Evolutionary conservation across 2,329 filamentous ascomycete species (phyloP).

Genomic region (Rugonectria rugulosa): DNA sequence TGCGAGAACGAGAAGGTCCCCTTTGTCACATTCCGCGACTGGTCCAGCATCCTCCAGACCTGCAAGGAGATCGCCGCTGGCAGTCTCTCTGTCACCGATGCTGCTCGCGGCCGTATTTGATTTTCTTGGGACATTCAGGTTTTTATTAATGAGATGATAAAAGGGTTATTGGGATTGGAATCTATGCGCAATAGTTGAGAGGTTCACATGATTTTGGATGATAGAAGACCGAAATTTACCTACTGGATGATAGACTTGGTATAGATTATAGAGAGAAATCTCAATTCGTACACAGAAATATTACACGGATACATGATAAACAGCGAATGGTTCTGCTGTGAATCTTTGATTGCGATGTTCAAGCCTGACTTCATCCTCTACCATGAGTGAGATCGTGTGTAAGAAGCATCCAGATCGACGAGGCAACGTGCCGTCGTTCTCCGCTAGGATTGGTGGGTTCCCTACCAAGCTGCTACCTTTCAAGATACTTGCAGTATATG

Average conservation of each 20-base stretch:
- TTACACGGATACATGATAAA: background rate
- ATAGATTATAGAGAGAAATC: constrained; percentile 23
- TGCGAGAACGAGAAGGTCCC: constrained; percentile 86
- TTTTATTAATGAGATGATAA: background rate
- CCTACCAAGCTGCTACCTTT: too few species aligned
- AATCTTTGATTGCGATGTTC: too few species aligned
- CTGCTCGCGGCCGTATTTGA: constrained; percentile 60
- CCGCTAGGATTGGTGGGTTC: too few species aligned
- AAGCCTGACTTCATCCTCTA: too few species aligned
- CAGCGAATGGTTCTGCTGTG: too few species aligned
- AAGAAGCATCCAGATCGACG: too few species aligned
- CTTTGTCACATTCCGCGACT: constrained; percentile 88
- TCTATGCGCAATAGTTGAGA: constrained; percentile 10
- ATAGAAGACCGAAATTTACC: constrained; percentile 19
- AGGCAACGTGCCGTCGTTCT: too few species aligned
- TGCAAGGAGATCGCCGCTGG: constrained; percentile 81
- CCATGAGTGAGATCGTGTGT: too few species aligned
- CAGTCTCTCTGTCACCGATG: constrained; percentile 73
- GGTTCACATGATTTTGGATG: constrained; percentile 25
- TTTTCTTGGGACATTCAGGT: background rate
- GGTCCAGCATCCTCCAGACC: constrained; percentile 77
- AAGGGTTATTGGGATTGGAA: background rate
- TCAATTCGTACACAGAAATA: background rate
- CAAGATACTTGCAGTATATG: too few species aligned
- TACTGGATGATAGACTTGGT: constrained; percentile 16